A percentile compares a stretch with the other conserved stretches of the same genome.
Conservation (phyloP, 176 grass and related monocot species). For the Oryza meridionalis region DNA sequence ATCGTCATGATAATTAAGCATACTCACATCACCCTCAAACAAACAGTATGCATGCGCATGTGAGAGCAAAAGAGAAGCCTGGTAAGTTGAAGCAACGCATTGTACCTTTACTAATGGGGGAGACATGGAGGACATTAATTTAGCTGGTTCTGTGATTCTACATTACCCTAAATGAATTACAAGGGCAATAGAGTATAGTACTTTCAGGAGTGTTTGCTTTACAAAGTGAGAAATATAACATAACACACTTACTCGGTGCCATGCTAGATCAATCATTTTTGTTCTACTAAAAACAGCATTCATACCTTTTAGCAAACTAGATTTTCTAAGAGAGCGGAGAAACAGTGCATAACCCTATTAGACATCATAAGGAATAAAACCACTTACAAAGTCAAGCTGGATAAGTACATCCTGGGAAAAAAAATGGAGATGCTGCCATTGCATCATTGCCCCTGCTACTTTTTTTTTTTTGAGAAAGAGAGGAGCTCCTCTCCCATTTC, state of each 20-base stretch:
- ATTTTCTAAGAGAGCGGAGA: background rate
- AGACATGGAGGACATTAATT: background rate
- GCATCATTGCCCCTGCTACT: no score
- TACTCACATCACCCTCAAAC: background rate
- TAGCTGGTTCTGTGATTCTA: background rate
- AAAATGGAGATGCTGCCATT: background rate
- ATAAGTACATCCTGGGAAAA: background rate
- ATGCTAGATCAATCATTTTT: background rate
- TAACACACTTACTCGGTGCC: background rate
- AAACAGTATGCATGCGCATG: background rate
- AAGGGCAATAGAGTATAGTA: background rate
- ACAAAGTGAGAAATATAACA: background rate
- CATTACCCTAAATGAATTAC: background rate
- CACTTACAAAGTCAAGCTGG: background rate
- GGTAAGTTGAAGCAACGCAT: background rate
- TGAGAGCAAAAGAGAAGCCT: background rate
- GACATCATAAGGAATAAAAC: background rate
- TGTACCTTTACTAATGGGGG: background rate
- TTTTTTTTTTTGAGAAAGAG: no score
- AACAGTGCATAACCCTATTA: background rate
- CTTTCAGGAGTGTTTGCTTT: background rate
- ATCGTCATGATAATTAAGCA: background rate
- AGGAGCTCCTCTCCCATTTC: no score
- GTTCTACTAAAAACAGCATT: background rate
- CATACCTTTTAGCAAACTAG: background rate